Evolutionary conservation across 768 basidiomycete species (phyloP).

Genomic region (Boletus bicolor): DNA sequence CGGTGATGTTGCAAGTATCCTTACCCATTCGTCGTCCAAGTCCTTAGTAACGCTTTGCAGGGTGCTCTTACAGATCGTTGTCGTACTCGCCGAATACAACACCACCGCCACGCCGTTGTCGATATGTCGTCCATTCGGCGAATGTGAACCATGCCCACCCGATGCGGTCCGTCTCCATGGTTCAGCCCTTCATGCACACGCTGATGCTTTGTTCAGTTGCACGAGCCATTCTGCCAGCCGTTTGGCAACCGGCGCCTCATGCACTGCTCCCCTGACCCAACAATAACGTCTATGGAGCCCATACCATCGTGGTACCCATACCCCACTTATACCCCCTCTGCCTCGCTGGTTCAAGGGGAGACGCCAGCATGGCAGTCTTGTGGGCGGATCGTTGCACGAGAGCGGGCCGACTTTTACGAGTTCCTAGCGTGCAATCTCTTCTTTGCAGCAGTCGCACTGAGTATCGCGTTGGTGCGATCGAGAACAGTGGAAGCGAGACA

Average conservation of each 20-base stretch:
- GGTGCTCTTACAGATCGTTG: slow-evolving; percentile 8
- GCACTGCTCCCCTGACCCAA: slow-evolving; percentile 58
- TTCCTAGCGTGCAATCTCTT: slow-evolving; percentile 82
- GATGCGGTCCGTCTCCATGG: slow-evolving; percentile 46
- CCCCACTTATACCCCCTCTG: slow-evolving; percentile 12
- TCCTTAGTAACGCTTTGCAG: slow-evolving; percentile 6
- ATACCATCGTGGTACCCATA: slow-evolving; percentile 14
- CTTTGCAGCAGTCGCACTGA: slow-evolving; percentile 64
- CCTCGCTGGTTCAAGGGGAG: slow-evolving; percentile 39
- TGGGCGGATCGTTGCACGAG: slow-evolving; percentile 75
- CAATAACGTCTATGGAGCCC: slow-evolving; percentile 21
- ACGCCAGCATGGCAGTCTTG: slow-evolving; percentile 91
- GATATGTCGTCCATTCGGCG: slow-evolving; percentile 53
- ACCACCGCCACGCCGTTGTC: slow-evolving; percentile 6
- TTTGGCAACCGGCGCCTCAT: slow-evolving; percentile 89
- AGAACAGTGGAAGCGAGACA: slow-evolving; percentile 68
- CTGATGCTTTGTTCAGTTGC: slow-evolving; percentile 46
- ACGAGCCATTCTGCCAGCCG: slow-evolving; percentile 92
- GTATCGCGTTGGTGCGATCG: slow-evolving; percentile 65
- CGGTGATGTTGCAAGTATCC: slow-evolving; percentile 10
- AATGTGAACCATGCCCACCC: slow-evolving; percentile 61
- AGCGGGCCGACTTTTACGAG: slow-evolving; percentile 87
- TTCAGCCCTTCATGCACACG: slow-evolving; percentile 1
- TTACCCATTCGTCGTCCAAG: neutral
- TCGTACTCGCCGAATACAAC: slow-evolving; percentile 5